Evolutionary conservation across 78 protist species (phyloP).

Genomic region (Pigoraptor vietnamica): DNA sequence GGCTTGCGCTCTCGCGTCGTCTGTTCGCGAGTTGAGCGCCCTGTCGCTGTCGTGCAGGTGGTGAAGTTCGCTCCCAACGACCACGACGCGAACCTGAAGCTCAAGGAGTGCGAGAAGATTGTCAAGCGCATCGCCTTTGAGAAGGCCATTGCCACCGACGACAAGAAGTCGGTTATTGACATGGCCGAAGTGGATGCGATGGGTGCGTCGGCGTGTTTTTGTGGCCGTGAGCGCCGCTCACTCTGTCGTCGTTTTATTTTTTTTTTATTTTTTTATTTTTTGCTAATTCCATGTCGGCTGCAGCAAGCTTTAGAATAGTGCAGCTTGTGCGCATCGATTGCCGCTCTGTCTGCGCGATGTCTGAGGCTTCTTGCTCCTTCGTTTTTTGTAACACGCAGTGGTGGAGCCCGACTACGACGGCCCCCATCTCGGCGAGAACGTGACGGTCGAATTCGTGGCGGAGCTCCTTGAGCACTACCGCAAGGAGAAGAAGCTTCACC

Average conservation of each 20-base stretch:
- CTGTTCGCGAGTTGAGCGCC: too few relatives aligned
- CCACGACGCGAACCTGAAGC: conserved; percentile 58
- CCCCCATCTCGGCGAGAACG: conserved; percentile 52
- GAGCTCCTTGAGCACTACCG: conserved; percentile 46
- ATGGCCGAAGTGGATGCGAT: conserved; percentile 33
- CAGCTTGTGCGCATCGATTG: neutral
- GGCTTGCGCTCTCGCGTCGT: too few relatives aligned
- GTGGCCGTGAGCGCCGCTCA: neutral
- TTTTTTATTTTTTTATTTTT: neutral
- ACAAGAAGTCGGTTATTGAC: conserved; percentile 14
- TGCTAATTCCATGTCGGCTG: too few relatives aligned
- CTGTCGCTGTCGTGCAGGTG: neutral
- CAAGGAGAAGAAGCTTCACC: conserved; percentile 52
- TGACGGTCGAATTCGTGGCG: conserved; percentile 61
- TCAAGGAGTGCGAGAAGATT: conserved; percentile 55
- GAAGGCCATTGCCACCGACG: conserved; percentile 59
- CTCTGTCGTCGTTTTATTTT: neutral
- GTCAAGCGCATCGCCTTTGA: conserved; percentile 60
- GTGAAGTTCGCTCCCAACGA: conserved; percentile 50
- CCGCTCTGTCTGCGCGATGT: neutral
- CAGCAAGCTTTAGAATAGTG: too few relatives aligned
- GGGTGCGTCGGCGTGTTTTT: neutral
- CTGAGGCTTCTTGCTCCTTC: neutral
- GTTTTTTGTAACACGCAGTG: neutral
- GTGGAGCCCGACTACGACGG: conserved; percentile 63